Evolutionary conservation across 2,329 filamentous ascomycete genomes (phyloP), one percentile per base, ranked within the genome.

Genomic region (Claviceps fusiformis): DNA sequence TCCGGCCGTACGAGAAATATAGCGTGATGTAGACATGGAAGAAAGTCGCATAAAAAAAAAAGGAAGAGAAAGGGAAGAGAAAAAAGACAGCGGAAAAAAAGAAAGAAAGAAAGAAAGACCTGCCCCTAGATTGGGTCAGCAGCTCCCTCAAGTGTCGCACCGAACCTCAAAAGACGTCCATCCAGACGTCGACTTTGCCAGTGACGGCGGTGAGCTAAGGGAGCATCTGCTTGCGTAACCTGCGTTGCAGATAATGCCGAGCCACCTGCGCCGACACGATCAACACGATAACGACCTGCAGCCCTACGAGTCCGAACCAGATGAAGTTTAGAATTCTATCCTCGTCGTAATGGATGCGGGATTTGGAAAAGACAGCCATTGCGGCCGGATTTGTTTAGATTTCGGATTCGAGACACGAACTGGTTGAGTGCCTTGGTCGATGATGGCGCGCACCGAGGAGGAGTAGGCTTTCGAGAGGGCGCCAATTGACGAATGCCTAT

Each of bases 231-330:
- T 57, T 57, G 27, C 56, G 56, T 45, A 53, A 31, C 29, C 56
- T 45, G 19, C 50, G 37, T 52, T 55, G 56, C 39, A 57, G 41
- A 15, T 57, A 57, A 50, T 51, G 53, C 11, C 56, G 37, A 24
- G 53, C 50, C 53, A 63, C 63, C 54, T 65, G 64, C 8, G 67
- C 59, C 29, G 65, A 67, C 13, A 75, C 70, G 10, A 68, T 67
- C 35, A 73, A 56, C 3, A 77, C 70, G 67, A 77, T 70, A 47
- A 73, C 56, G 19, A 72, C 69, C 59, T 77, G 73, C 41, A 77
- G 60, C 19, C 68, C 68, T 45, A 77, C 62, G n/a, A 77, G 68
- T 45, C 71, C 70, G 50, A 77, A 68, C 72, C 75, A 77, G 50
- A 77, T 61, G 39, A 68, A 65, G 66, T 77, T 75, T 50, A 76